Evolutionary conservation across 2,329 filamentous ascomycete genomes (phyloP).

Genomic region (Talaromyces verruculosus): DNA sequence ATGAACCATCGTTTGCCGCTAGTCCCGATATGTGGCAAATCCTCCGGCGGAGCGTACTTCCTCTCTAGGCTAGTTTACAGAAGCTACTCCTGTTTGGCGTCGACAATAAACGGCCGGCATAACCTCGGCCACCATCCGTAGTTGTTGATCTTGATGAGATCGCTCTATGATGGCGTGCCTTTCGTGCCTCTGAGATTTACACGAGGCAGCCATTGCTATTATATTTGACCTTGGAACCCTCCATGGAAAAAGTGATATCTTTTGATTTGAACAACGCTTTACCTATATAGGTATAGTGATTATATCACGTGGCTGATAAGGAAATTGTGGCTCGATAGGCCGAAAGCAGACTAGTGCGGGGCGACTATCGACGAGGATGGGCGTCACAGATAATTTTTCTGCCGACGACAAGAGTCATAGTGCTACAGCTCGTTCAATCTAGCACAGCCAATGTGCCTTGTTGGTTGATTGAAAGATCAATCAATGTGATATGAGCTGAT

Average conservation of each 20-base stretch:
- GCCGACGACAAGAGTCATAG: constrained; percentile 10
- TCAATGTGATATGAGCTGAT: constrained; percentile 11
- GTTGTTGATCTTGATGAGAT: not conserved
- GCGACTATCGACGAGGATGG: constrained; percentile 13
- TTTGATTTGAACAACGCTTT: not conserved
- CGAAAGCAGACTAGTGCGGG: constrained; percentile 21
- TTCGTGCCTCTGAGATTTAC: not conserved
- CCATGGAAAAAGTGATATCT: not conserved
- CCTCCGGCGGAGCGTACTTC: constrained; percentile 17
- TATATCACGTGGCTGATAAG: constrained; percentile 22
- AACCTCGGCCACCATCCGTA: not conserved
- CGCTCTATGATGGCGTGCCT: not conserved
- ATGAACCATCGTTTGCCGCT: not conserved
- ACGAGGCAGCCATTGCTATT: not conserved
- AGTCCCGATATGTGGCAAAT: not conserved
- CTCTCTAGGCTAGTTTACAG: not conserved
- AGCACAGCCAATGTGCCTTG: not conserved
- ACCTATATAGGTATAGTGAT: not conserved
- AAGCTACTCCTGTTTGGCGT: not conserved
- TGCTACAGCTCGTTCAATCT: not conserved
- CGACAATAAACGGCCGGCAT: not conserved
- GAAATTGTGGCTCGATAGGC: constrained; percentile 18
- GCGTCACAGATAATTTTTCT: constrained; percentile 20
- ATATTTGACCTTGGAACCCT: not conserved
- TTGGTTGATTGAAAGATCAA: not conserved